These are phyloP conservation scores for Hyaloscypha variabilis DNA, from an alignment of 495 filamentous ascomycete genomes.

Conservation along the genomic window DNA sequence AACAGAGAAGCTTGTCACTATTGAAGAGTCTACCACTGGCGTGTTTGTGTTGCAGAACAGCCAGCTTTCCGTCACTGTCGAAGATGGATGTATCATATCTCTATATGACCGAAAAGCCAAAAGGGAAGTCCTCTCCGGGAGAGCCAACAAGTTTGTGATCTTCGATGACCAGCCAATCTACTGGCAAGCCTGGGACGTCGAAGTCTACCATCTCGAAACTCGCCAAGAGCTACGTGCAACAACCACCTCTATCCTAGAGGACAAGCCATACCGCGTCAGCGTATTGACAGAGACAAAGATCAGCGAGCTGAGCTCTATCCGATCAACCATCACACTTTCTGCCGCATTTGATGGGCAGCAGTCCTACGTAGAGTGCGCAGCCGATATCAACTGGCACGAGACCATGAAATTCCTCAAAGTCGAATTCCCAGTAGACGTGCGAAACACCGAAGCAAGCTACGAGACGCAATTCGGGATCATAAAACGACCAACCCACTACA, in stretches of 20 bases:
- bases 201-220: slow-evolving; percentile 93
- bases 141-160: slow-evolving; percentile 81
- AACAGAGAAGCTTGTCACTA: slow-evolving; percentile 26
- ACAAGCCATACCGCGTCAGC: slow-evolving; percentile 71
- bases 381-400: slow-evolving; percentile 89
- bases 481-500: slow-evolving; percentile 89
- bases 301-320: slow-evolving; percentile 82
- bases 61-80: slow-evolving; percentile 58
- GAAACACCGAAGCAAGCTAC: slow-evolving; percentile 91
- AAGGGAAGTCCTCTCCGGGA: slow-evolving; percentile 65
- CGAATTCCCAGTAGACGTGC: slow-evolving; percentile 92
- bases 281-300: slow-evolving; percentile 84
- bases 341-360: slow-evolving; percentile 64
- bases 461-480: slow-evolving; percentile 93
- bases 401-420: slow-evolving; percentile 98
- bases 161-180: slow-evolving; percentile 98
- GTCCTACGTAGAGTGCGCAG: slow-evolving; percentile 74
- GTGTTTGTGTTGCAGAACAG: slow-evolving; percentile 64
- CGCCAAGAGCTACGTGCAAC: slow-evolving; percentile 70
- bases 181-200: slow-evolving; percentile 99
- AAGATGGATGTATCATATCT: slow-evolving; percentile 66
- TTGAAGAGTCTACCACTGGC: slow-evolving; percentile 54
- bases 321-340: slow-evolving; percentile 79
- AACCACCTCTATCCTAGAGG: slow-evolving; percentile 68
- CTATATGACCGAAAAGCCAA: slow-evolving; percentile 59